Evolutionary conservation across 345 rosid species (phyloP).

Genomic region (Alliaria petiolata): DNA sequence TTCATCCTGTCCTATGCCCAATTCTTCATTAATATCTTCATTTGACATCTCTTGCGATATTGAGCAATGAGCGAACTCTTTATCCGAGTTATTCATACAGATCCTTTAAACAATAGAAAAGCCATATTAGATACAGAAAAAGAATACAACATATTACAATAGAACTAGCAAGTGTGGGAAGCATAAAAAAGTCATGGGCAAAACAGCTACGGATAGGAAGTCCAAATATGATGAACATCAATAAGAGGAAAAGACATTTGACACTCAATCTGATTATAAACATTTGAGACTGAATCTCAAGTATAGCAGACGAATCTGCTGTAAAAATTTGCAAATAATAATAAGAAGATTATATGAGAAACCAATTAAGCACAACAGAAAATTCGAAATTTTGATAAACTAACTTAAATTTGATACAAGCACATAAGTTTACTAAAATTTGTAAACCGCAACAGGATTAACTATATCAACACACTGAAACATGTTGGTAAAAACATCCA

Average conservation of each 20-base stretch:
- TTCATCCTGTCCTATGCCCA: slow-evolving; percentile 85
- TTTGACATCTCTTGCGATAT: slow-evolving; percentile 86
- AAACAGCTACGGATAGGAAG: too few species aligned
- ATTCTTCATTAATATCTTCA: slow-evolving; percentile 86
- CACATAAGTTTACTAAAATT: not conserved
- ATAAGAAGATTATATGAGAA: not conserved
- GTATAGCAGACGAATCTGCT: not conserved
- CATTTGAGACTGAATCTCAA: too few species aligned
- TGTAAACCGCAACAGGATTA: not conserved
- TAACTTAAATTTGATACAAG: not conserved
- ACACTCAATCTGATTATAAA: too few species aligned
- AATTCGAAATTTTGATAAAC: not conserved
- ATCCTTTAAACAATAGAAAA: slow-evolving; percentile 53
- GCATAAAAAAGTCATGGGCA: too few species aligned
- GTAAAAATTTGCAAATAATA: not conserved
- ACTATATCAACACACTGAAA: not conserved
- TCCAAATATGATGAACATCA: too few species aligned
- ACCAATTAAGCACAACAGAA: not conserved
- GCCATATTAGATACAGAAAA: slow-evolving; percentile 13
- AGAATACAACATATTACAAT: not conserved
- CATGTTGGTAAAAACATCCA: not conserved
- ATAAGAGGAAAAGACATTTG: not conserved
- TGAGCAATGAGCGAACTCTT: slow-evolving; percentile 73
- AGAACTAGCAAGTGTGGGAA: too few species aligned
- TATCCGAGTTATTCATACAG: slow-evolving; percentile 74